Base-by-base conservation (phyloP, 306 rosid genomes). In the Casuarina cunninghamiana region DNA sequence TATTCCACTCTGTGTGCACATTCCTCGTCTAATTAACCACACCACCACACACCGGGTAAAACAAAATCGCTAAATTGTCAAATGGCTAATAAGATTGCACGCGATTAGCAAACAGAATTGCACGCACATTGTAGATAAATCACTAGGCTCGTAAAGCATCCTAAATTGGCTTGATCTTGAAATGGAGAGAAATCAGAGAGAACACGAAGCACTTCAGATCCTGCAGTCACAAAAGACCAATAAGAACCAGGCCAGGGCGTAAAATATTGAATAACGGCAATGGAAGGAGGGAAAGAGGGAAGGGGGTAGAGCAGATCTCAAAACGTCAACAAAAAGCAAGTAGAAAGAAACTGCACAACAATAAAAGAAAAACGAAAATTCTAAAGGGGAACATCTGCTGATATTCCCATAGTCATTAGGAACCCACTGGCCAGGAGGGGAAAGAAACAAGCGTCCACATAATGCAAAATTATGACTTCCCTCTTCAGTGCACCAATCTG, bases 131-230 rank as follows among this genome's bases (percentile, higher is more conserved):
- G 53, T 68, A 73, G 26, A 65, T 75, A 53, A n/a, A 43, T 60
- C 63, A 82, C 15, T 8, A 8, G 71, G 6, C 71, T 16, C 3
- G 71, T 42, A 51, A 83, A 57, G 77, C 72, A 43, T 54, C 81
- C 83, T 85, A 94, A 69, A 94, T 94, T 49, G 97, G 98, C 88
- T 91, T 94, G 89, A 94, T 94, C 96, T 94, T 94, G 89, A 90
- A 94, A 88, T 94, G 98, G 53, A 94, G 97, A 10, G 98, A 94
- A 83, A 94, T 90, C 19, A 94, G 94, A 80, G 97, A 94, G 83
- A 94, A 94, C 46, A 94, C 98, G 73, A 94, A 94, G 89, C 98
- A 94, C 87, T 94, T 94, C 86, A 91, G 89, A 79, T 94, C 97
- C 97, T 94, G 91, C 88, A 86, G 50, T 73, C 74, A 79, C 74